phyloP scores from a whole-genome alignment of 164 flowering plant species.

The Paratinospora sagittata region DNA sequence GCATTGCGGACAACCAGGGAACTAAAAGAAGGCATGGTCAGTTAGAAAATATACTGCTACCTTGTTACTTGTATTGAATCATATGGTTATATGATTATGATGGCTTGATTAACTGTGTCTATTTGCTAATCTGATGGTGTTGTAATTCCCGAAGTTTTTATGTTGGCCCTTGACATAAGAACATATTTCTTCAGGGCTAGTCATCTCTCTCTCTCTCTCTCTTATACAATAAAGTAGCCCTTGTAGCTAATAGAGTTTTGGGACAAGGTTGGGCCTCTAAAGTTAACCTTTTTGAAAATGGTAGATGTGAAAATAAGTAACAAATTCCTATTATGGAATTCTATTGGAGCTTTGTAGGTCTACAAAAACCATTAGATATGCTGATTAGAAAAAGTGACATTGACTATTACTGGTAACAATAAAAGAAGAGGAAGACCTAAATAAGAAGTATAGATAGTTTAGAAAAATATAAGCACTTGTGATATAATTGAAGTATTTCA shows the following conservation, averaged over 20 bases:
- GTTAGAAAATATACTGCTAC: not conserved
- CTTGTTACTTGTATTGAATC: not conserved
- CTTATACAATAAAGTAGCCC: not conserved
- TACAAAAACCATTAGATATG: not conserved
- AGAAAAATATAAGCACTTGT: no score
- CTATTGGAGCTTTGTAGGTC: not conserved
- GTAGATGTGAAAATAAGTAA: not conserved
- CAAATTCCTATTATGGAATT: not conserved
- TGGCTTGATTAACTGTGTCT: not conserved
- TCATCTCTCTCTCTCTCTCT: not conserved
- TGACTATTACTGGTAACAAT: no score
- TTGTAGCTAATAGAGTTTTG: not conserved
- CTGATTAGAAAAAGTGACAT: not conserved
- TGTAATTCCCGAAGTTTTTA: not conserved
- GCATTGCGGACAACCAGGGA: slow-evolving; percentile 9
- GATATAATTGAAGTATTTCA: no score
- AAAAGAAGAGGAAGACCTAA: no score
- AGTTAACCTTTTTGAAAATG: not conserved
- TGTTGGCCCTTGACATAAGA: not conserved
- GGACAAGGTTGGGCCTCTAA: not conserved
- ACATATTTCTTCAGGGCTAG: not conserved
- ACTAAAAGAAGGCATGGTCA: slow-evolving; percentile 13
- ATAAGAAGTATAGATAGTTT: no score
- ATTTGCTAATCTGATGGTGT: not conserved
- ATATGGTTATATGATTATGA: not conserved